Evolutionary conservation across 2,329 filamentous ascomycete genomes (phyloP), one percentile per base, ranked within the genome.

Genomic region (Trichophyton benhamiae): DNA sequence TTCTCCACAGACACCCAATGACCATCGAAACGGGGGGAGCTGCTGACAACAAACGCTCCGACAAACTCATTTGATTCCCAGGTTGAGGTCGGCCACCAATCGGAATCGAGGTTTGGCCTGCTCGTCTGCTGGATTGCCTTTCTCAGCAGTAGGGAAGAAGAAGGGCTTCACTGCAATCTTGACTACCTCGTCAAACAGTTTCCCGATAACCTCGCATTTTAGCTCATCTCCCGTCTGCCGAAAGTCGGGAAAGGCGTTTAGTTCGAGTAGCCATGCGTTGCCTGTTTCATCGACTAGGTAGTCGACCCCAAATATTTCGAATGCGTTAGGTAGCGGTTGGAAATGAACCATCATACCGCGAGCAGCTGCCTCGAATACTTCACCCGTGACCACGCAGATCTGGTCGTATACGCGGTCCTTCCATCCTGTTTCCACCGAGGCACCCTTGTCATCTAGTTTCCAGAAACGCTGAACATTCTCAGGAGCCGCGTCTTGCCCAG

Each of bases 191-290:
- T 83, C 80, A 80, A 95, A 94, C 66, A 99, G 79, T 6, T 85
- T 87, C 20, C 79, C 82, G 25, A 99, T 86, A 46, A 97, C 74
- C 0, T 77, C 66, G 49, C 76, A 82, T 70, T 81, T 83, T 65
- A 95, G 74, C 61, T 88, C 86, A 6, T 81, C 80, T 0, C 94
- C 94, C 15, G 91, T 96, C 82, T 97, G 92, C 70, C 83, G 85
- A 71, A 97, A 97, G 76, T 99, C 94, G 8, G 94, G 94, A 75
- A 95, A 99, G 0, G 92, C 89, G 77, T 99, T 99, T 36, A 95
- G 83, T 77, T 99, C 94, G 61, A 99, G 77, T 69, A 99, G 72
- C 84, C 86, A 96, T 2, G 84, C 82, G 2, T 69, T 79, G 0
- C 84, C 86, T 7, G 72, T 68, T 0, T 71, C 79, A 68, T 91